Conservation (phyloP, 805 yeast genomes). For the Starmerella lactis-condensi region DNA sequence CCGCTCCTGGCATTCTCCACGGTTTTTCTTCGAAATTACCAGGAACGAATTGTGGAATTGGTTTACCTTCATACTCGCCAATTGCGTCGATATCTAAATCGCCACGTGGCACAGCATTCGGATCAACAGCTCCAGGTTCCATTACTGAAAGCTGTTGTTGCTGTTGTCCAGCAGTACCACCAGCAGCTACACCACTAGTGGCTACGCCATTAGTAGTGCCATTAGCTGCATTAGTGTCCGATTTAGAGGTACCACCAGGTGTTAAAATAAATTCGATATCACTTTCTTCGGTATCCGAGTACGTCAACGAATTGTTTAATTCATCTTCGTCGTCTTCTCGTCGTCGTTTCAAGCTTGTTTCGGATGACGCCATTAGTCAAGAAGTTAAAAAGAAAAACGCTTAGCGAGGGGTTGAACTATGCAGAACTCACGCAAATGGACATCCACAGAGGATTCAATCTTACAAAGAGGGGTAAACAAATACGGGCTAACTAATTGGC, state of each 20-base stretch:
- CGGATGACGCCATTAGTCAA: conserved; percentile 1
- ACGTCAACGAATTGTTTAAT: too few relatives aligned
- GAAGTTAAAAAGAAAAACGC: too few relatives aligned
- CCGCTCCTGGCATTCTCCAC: conserved; percentile 97
- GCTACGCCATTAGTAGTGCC: too few relatives aligned
- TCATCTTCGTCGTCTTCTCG: conserved; percentile 5
- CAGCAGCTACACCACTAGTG: too few relatives aligned
- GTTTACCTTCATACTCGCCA: conserved; percentile 61
- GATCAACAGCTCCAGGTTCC: not conserved
- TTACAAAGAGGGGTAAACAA: conserved; percentile 79
- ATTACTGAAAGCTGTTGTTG: conserved; percentile 1
- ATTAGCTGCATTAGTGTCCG: conserved; percentile 2
- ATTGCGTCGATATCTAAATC: conserved; percentile 50
- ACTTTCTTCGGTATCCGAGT: too few relatives aligned
- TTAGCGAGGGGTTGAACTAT: not conserved
- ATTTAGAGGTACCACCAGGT: conserved; percentile 9
- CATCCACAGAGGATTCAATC: conserved; percentile 67
- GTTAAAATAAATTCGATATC: conserved; percentile 72
- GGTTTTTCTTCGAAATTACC: conserved; percentile 83
- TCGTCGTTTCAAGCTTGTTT: conserved; percentile 3
- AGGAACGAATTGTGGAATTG: conserved; percentile 61
- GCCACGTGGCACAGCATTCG: conserved; percentile 2
- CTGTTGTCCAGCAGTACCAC: too few relatives aligned
- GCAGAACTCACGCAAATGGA: conserved; percentile 36
- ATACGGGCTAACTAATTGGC: conserved; percentile 90